These are phyloP conservation scores for Cephalotrichum gorgonifer DNA, from an alignment of 2,329 filamentous ascomycete species.

Conservation along the genomic window DNA sequence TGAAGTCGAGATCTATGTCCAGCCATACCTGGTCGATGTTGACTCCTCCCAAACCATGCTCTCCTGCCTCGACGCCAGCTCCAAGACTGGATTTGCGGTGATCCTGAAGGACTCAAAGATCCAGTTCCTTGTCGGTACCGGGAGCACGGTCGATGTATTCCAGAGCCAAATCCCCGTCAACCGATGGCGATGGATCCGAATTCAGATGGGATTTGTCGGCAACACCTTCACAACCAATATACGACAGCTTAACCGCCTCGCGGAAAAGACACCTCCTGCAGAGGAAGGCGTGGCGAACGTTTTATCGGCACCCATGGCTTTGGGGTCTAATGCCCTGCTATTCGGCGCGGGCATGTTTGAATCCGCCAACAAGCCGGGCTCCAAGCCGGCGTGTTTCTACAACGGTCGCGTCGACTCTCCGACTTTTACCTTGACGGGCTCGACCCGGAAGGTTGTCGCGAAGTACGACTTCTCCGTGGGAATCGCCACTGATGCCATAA, in stretches of 20 bases:
- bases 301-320: not conserved
- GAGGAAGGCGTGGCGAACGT: not conserved
- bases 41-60: not conserved
- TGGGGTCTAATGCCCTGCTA: not conserved
- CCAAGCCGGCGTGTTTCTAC: conserved; percentile 7
- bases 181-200: conserved; percentile 7
- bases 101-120: not conserved
- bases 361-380: not conserved
- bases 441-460: conserved; percentile 5
- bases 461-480: conserved; percentile 13
- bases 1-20: not conserved
- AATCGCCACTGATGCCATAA: conserved; percentile 13
- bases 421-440: conserved; percentile 7
- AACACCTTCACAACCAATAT: conserved; percentile 5
- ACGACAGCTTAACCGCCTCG: conserved; percentile 3
- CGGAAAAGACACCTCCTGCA: conserved; percentile 4
- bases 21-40: conserved; percentile 2
- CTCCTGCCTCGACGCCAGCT: not conserved
- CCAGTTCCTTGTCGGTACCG: not conserved
- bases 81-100: not conserved
- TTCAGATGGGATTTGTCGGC: conserved; percentile 4
- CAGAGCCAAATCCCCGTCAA: not conserved
- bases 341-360: conserved; percentile 6
- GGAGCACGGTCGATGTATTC: not conserved
- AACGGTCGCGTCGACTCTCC: conserved; percentile 13